Percentiles rank a stretch among this genome's conserved stretches.
These are phyloP conservation scores for Gossypium davidsonii DNA, from an alignment of 441 rosid species.

Conservation along the genomic window DNA sequence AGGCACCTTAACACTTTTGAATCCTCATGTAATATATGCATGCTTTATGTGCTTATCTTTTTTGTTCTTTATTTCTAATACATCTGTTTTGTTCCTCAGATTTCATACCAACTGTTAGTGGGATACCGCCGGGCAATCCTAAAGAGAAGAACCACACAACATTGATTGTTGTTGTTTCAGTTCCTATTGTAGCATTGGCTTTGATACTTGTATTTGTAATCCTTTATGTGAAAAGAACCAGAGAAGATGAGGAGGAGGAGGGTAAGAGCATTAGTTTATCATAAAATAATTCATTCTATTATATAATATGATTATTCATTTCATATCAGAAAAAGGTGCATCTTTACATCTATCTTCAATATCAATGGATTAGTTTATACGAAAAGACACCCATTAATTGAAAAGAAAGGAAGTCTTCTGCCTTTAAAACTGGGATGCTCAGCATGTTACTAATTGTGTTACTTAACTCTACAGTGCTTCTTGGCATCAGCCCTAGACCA, in stretches of 20 bases:
- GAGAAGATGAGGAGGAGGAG: slow-evolving; percentile 68
- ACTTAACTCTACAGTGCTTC: neutral
- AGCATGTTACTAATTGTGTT: neutral
- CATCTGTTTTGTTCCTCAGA: slow-evolving; percentile 32
- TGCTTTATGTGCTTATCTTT: neutral
- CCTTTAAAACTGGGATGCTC: neutral
- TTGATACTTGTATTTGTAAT: slow-evolving; percentile 49
- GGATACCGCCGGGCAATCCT: slow-evolving; percentile 44
- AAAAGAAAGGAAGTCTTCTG: neutral
- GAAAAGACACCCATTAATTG: neutral
- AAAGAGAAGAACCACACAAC: neutral
- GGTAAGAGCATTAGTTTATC: slow-evolving; percentile 48
- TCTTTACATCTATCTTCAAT: neutral
- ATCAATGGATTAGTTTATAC: neutral
- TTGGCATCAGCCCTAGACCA: neutral
- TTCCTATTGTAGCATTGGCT: slow-evolving; percentile 32
- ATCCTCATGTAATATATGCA: neutral
- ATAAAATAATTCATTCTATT: slow-evolving; percentile 22
- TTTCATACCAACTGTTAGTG: slow-evolving; percentile 45
- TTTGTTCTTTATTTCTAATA: neutral
- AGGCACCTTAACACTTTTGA: neutral
- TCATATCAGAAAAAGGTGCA: neutral
- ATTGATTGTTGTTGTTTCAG: slow-evolving; percentile 44
- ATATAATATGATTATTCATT: neutral
- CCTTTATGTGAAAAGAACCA: slow-evolving; percentile 51